A percentile compares a stretch with the other conserved stretches of the same genome.
Conservation (phyloP, 805 yeast genomes). For the Teunomyces stri region DNA sequence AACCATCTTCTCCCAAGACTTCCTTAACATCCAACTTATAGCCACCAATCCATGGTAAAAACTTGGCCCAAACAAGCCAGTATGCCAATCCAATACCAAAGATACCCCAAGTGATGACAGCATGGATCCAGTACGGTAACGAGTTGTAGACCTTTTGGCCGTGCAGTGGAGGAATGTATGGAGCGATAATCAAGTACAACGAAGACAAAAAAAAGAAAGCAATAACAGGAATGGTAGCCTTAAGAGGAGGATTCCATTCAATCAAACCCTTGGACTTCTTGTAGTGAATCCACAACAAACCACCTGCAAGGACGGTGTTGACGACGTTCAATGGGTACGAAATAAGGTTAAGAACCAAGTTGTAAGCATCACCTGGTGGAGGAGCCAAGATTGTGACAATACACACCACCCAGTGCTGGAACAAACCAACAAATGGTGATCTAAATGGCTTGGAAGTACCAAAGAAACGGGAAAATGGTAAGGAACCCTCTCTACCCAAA, state of each 20-base stretch:
- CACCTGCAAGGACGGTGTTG: constrained; percentile 62
- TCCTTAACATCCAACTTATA: constrained; percentile 53
- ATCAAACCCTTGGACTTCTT: constrained; percentile 47
- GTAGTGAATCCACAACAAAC: constrained; percentile 57
- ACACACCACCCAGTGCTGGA: constrained; percentile 77
- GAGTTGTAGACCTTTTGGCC: constrained; percentile 67
- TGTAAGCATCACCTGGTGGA: constrained; percentile 86
- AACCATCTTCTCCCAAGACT: constrained; percentile 63
- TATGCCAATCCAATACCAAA: constrained; percentile 63
- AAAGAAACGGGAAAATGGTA: constrained; percentile 71
- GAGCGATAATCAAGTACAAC: constrained; percentile 68
- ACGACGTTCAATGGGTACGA: constrained; percentile 81
- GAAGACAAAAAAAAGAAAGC: constrained; percentile 64
- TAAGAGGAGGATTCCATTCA: constrained; percentile 71
- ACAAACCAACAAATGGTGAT: constrained; percentile 69
- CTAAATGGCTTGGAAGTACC: constrained; percentile 71
- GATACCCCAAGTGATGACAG: constrained; percentile 80
- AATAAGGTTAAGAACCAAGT: constrained; percentile 73
- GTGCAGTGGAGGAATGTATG: constrained; percentile 69
- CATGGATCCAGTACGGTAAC: constrained; percentile 75
- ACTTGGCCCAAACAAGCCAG: constrained; percentile 62
- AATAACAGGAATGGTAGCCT: constrained; percentile 61
- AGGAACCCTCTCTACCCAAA: constrained; percentile 76
- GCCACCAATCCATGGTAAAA: constrained; percentile 54
- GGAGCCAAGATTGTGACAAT: constrained; percentile 67